A percentile compares a stretch with the other conserved stretches of the same genome.
These are phyloP conservation scores for Paxillus involutus DNA, from an alignment of 768 basidiomycete genomes.

Conservation along the genomic window DNA sequence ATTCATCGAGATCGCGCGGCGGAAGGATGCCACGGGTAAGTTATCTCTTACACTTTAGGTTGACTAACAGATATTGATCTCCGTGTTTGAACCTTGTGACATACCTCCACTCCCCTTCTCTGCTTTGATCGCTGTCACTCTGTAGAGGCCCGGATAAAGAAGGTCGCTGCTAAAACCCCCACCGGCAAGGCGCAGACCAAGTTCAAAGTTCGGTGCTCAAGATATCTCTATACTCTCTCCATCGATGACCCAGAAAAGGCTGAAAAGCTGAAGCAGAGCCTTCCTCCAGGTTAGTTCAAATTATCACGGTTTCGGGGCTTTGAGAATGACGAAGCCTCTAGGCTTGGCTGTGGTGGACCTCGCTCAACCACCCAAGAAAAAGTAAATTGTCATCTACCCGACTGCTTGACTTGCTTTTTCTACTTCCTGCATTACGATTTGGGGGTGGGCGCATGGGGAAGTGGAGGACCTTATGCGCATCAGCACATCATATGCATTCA, in stretches of 20 bases:
- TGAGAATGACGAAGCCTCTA: slow-evolving; percentile 26
- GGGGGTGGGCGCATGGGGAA: neutral
- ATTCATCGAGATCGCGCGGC: slow-evolving; percentile 95
- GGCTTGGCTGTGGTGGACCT: slow-evolving; percentile 75
- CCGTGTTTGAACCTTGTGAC: neutral
- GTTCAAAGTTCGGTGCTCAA: slow-evolving; percentile 97
- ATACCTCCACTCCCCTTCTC: neutral
- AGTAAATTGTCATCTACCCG: slow-evolving; percentile 45
- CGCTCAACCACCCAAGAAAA: slow-evolving; percentile 61
- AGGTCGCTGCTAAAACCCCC: slow-evolving; percentile 67
- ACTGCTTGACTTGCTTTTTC: slow-evolving; percentile 7
- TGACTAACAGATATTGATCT: slow-evolving; percentile 1
- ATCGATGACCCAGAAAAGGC: slow-evolving; percentile 98
- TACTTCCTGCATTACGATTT: neutral
- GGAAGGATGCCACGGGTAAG: slow-evolving; percentile 96
- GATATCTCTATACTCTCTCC: slow-evolving; percentile 96
- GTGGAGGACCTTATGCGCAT: slow-evolving; percentile 4
- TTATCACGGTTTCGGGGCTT: neutral
- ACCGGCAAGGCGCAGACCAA: slow-evolving; percentile 85
- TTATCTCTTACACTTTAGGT: slow-evolving; percentile 18
- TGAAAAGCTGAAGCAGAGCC: slow-evolving; percentile 92
- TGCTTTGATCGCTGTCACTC: neutral
- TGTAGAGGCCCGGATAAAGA: slow-evolving; percentile 97
- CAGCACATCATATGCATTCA: slow-evolving; percentile 10
- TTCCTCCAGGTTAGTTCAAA: slow-evolving; percentile 81